These are phyloP conservation scores for Acer yangbiense DNA, from an alignment of 345 rosid species.

Conservation along the genomic window DNA sequence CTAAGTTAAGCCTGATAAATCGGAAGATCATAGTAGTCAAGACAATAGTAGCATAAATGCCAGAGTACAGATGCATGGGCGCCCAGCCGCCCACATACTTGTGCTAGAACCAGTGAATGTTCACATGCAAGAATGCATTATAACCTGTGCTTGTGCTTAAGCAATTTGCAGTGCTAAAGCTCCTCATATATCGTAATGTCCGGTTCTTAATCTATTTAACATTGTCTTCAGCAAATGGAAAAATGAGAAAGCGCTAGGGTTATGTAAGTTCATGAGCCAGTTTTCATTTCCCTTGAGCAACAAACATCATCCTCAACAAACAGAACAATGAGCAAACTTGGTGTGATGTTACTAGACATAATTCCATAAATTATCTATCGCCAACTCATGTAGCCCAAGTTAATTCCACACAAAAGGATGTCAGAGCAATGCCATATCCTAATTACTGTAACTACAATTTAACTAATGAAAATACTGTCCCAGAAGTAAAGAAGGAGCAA, in stretches of 20 bases:
- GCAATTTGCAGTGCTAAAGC: neutral
- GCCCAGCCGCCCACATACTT: neutral
- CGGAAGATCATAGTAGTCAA: neutral
- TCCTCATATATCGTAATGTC: neutral
- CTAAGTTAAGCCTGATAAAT: neutral
- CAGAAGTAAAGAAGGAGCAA: conserved; percentile 7
- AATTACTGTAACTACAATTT: neutral
- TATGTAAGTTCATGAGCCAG: neutral
- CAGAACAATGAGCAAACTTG: neutral
- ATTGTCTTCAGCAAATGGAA: neutral
- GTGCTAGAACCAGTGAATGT: neutral
- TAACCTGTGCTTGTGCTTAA: neutral
- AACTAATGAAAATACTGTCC: neutral
- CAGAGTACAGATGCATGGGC: neutral
- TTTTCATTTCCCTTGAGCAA: neutral
- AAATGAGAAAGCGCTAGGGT: neutral
- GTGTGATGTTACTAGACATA: neutral
- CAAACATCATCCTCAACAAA: neutral
- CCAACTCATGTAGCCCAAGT: conserved; percentile 1
- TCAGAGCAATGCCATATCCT: neutral
- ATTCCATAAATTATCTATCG: neutral
- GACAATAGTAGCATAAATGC: neutral
- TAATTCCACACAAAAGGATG: neutral
- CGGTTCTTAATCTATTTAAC: neutral
- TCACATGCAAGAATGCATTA: neutral